Base-by-base conservation (phyloP, 2,329 filamentous ascomycete species). In the Trichothecium sympodiale region DNA sequence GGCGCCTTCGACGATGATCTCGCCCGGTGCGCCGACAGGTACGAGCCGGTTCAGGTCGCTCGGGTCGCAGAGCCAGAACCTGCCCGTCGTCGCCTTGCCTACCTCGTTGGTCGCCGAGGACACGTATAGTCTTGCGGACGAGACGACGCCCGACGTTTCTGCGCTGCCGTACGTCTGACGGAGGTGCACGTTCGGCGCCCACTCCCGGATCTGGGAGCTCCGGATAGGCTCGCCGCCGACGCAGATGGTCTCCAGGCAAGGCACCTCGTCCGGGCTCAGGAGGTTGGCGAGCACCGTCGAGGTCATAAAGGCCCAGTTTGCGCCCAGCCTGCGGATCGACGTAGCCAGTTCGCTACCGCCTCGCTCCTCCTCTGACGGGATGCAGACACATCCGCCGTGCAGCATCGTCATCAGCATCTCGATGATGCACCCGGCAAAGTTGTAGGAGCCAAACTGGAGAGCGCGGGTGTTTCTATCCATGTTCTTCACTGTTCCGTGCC, bases 1-100 rank as follows among this genome's bases (percentile, higher is more conserved):
- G 3, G 68, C 67, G 2, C 67, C 66, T 40, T 62, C 62, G 29
- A 70, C 52, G 8, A 64, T 46, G n/a, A 67, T 54, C 44, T 67
- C 64, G n/a, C 62, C 64, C 3, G 46, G 16, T 3, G 34, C 33
- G 3, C 47, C 51, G 12, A 53, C 34, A 0, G 53, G 48, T 3
- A 44, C 32, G 5, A 54, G 44, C 4, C 29, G 25, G 13, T 48
- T 25, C 30, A 43, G 37, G 23, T 53, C 41, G 3, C 36, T 34
- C 4, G 59, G 49, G 18, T 65, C 56, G 8, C 62, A 59, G 27
- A 67, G 46, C 61, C 61, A 66, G 1, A 31, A 35, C 3, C 35
- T 34, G 9, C 26, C 16, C 2, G 38, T 41, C 4, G 26, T 29
- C 0, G 3, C 40, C 3, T 36, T 41, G 4, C 45, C 43, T 14